Evolutionary conservation across 306 rosid genomes (phyloP).

Genomic region (Pterocarpus santalinus): DNA sequence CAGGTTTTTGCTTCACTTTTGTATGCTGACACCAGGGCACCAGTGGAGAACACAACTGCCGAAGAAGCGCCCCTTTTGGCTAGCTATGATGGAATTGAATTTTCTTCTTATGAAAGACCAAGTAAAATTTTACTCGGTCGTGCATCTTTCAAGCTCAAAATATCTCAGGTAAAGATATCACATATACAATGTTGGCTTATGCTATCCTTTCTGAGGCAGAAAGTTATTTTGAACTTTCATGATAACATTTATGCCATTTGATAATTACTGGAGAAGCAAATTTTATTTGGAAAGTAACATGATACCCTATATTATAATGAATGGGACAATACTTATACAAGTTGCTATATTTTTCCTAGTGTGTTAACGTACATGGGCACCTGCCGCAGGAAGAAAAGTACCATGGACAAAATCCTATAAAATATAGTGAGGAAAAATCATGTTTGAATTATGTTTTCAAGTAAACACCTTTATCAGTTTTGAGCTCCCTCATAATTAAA

Average conservation of each 20-base stretch:
- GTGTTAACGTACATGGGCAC: slow-evolving; percentile 7
- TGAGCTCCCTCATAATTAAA: too few species aligned
- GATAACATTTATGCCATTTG: not conserved
- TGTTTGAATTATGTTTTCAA: too few species aligned
- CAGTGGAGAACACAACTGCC: slow-evolving; percentile 82
- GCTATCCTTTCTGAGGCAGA: not conserved
- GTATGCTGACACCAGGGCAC: slow-evolving; percentile 74
- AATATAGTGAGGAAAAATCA: not conserved
- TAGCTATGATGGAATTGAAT: slow-evolving; percentile 84
- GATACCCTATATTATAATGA: not conserved
- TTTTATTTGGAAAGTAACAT: slow-evolving; percentile 26
- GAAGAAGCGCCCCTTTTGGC: slow-evolving; percentile 88
- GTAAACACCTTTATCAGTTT: too few species aligned
- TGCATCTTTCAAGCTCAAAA: slow-evolving; percentile 93
- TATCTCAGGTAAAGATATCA: slow-evolving; percentile 81
- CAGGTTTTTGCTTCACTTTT: slow-evolving; percentile 90
- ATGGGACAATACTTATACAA: slow-evolving; percentile 1
- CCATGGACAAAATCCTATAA: not conserved
- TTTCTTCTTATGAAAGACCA: slow-evolving; percentile 73
- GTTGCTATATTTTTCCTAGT: slow-evolving; percentile 4
- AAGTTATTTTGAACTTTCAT: too few species aligned
- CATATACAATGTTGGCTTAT: slow-evolving; percentile 28
- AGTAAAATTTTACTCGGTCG: slow-evolving; percentile 81
- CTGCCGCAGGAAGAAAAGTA: not conserved
- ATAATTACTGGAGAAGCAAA: not conserved